Conservation (phyloP, 208 protist genomes). For the Wallacemonas collosoma region DNA sequence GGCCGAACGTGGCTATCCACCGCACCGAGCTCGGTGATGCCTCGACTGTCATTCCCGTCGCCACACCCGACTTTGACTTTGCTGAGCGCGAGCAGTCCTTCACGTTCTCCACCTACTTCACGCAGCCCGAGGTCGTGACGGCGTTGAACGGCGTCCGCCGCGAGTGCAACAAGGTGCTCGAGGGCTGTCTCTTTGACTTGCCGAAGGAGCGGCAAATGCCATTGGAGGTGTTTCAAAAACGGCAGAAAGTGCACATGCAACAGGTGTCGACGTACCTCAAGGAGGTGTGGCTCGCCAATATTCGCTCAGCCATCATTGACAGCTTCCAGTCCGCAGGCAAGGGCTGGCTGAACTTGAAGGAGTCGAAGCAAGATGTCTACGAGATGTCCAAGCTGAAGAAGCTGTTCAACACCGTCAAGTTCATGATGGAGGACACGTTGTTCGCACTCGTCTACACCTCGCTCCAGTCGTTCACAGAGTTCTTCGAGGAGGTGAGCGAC, state of each 20-base stretch:
- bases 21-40: conserved; percentile 65
- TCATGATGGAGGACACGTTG: conserved; percentile 97
- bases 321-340: conserved; percentile 95
- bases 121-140: conserved; percentile 91
- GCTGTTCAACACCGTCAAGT: conserved; percentile 96
- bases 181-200: conserved; percentile 88
- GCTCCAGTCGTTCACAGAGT: conserved; percentile 81
- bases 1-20: conserved; percentile 76
- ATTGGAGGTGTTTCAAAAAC: conserved; percentile 80
- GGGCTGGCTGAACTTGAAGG: conserved; percentile 97
- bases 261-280: conserved; percentile 82
- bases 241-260: conserved; percentile 83
- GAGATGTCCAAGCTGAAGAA: conserved; percentile 98
- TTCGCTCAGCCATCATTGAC: conserved; percentile 86
- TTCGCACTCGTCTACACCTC: conserved; percentile 93
- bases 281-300: conserved; percentile 87
- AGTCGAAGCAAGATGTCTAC: conserved; percentile 95
- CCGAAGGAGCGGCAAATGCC: conserved; percentile 91
- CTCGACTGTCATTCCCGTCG: conserved; percentile 64
- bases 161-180: conserved; percentile 90
- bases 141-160: conserved; percentile 87
- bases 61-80: conserved; percentile 68
- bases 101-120: conserved; percentile 94
- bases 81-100: conserved; percentile 78
- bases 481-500: conserved; percentile 92